phyloP scores from a whole-genome alignment of 257 asterid genomes.

The Nyctanthes arbortristis region DNA sequence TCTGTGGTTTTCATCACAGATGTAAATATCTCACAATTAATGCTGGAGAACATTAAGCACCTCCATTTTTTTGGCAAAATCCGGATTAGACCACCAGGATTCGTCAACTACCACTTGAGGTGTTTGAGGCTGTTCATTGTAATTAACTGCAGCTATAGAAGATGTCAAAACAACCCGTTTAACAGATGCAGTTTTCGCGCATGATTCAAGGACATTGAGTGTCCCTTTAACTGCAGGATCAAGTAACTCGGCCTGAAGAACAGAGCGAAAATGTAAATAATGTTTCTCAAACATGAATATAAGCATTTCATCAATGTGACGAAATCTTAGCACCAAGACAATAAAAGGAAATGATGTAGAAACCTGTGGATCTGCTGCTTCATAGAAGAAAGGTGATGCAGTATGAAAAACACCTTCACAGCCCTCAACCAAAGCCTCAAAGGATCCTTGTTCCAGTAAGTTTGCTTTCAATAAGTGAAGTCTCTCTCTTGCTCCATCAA shows the following conservation, averaged over 20 bases:
- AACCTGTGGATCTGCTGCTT: conserved; percentile 72
- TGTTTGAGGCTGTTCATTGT: conserved; percentile 57
- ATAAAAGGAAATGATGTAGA: background rate
- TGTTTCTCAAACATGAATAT: background rate
- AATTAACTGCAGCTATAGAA: conserved; percentile 71
- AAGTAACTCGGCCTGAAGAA: conserved; percentile 65
- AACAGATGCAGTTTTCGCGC: conserved; percentile 61
- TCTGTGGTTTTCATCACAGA: background rate
- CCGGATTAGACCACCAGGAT: conserved; percentile 44
- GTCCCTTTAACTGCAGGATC: conserved; percentile 89
- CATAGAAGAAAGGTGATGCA: conserved; percentile 75
- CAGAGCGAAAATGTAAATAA: conserved; percentile 15
- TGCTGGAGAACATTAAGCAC: conserved; percentile 7
- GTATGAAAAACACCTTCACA: conserved; percentile 89
- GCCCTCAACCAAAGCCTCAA: conserved; percentile 72
- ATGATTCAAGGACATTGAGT: conserved; percentile 71
- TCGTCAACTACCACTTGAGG: conserved; percentile 58
- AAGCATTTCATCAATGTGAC: background rate
- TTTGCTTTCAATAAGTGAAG: conserved; percentile 74
- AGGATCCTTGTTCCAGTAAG: conserved; percentile 78
- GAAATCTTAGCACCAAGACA: background rate
- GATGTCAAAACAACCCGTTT: conserved; percentile 76
- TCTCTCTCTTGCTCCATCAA: conserved; percentile 91
- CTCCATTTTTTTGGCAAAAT: conserved; percentile 37
- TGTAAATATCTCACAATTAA: background rate